Percentiles rank a stretch among this genome's conserved stretches.
phyloP scores from a whole-genome alignment of 768 basidiomycete genomes.

The Mycena capillaripes region DNA sequence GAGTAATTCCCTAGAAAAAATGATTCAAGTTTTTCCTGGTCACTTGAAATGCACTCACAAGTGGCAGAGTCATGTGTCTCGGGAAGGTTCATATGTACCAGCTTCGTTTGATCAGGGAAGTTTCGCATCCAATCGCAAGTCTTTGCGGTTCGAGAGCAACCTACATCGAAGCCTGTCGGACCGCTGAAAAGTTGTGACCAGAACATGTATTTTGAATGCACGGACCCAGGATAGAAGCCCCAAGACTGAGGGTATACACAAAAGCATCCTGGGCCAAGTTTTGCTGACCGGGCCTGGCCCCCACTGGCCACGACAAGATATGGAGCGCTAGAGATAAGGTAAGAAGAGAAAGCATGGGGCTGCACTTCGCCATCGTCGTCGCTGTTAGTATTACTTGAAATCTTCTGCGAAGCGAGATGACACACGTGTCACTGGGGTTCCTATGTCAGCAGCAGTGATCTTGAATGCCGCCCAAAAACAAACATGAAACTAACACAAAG shows the following conservation, averaged over 20 bases:
- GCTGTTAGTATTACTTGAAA: too few relatives aligned
- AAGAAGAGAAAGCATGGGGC: background rate
- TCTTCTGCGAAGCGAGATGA: too few relatives aligned
- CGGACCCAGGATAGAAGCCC: background rate
- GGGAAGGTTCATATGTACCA: slow-evolving; percentile 45
- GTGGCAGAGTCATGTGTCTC: slow-evolving; percentile 47
- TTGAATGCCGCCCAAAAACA: too few relatives aligned
- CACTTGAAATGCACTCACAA: slow-evolving; percentile 1
- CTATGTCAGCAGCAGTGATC: too few relatives aligned
- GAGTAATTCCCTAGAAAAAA: slow-evolving; percentile 38
- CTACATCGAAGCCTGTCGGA: slow-evolving; percentile 32
- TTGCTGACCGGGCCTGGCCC: background rate
- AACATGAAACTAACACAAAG: too few relatives aligned
- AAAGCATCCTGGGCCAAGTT: background rate
- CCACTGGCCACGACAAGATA: background rate
- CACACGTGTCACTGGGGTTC: too few relatives aligned
- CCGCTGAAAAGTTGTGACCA: too few relatives aligned
- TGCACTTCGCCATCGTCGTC: too few relatives aligned
- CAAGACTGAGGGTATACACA: background rate
- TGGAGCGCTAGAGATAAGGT: background rate
- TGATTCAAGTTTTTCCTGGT: background rate
- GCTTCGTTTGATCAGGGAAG: slow-evolving; percentile 37
- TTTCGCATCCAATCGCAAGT: slow-evolving; percentile 43
- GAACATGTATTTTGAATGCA: background rate
- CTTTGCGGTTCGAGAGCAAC: slow-evolving; percentile 22